Percentiles rank a stretch among this genome's conserved stretches.
phyloP scores from a whole-genome alignment of 768 basidiomycete genomes.

The Naganishia vaughanmartiniae region DNA sequence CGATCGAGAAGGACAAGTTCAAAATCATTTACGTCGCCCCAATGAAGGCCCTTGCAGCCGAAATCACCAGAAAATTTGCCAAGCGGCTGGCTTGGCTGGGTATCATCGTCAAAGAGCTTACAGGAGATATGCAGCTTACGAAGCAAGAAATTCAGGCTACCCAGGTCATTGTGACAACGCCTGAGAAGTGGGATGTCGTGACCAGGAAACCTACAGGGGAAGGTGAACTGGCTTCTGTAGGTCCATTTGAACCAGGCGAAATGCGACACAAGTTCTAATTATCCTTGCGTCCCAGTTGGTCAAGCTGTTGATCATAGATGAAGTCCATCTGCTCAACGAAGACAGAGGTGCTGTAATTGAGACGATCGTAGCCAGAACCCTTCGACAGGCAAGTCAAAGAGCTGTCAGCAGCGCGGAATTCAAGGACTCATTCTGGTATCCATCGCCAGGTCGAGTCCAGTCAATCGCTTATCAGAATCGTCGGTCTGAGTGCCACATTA shows the following conservation, averaged over 20 bases:
- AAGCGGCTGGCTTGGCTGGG: constrained; percentile 84
- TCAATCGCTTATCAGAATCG: constrained; percentile 92
- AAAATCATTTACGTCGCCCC: constrained; percentile 99
- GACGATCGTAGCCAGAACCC: constrained; percentile 91
- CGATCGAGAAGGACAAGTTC: constrained; percentile 70
- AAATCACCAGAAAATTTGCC: constrained; percentile 89
- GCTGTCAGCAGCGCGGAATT: background rate
- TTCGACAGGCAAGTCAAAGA: constrained; percentile 66
- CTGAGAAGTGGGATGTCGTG: constrained; percentile 99
- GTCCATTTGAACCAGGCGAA: constrained; percentile 40
- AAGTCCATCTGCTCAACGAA: constrained; percentile 94
- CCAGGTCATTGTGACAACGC: constrained; percentile 96
- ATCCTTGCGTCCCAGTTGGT: constrained; percentile 61
- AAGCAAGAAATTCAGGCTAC: constrained; percentile 89
- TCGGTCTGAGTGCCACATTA: constrained; percentile 88
- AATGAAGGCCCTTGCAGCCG: constrained; percentile 95
- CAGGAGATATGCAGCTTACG: constrained; percentile 97
- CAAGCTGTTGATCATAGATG: constrained; percentile 93
- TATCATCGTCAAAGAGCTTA: constrained; percentile 83
- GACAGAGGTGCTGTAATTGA: constrained; percentile 98
- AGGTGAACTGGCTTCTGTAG: constrained; percentile 87
- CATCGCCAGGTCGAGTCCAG: constrained; percentile 81
- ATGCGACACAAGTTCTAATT: background rate
- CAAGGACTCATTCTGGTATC: background rate
- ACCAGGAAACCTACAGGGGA: constrained; percentile 95